phyloP scores from a whole-genome alignment of 2,329 filamentous ascomycete species.

The Colletotrichum tropicicola region DNA sequence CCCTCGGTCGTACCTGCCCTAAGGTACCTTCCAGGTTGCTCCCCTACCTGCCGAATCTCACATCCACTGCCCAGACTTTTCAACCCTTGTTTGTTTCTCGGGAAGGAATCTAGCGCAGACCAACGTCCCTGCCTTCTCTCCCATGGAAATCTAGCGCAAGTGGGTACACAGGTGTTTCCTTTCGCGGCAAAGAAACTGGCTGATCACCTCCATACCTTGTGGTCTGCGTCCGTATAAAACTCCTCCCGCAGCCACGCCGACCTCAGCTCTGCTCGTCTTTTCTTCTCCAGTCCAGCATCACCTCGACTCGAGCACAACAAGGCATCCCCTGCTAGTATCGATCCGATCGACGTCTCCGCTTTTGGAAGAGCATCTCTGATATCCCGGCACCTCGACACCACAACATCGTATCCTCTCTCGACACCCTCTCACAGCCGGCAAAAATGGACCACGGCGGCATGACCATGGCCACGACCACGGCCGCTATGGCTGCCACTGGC shows the following conservation, averaged over 20 bases:
- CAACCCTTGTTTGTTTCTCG: slow-evolving; percentile 11
- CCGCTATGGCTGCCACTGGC: slow-evolving; percentile 21
- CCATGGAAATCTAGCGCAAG: slow-evolving; percentile 23
- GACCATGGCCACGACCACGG: slow-evolving; percentile 17
- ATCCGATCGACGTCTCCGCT: neutral
- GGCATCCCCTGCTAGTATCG: neutral
- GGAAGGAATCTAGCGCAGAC: slow-evolving; percentile 13
- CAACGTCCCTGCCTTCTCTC: neutral
- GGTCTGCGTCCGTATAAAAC: slow-evolving; percentile 7
- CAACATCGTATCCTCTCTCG: neutral
- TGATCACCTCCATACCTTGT: slow-evolving; percentile 5
- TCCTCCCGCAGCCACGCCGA: neutral
- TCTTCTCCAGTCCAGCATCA: slow-evolving; percentile 1
- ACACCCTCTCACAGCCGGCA: neutral
- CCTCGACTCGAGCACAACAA: neutral
- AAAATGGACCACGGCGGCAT: slow-evolving; percentile 19
- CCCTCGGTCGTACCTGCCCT: too few relatives aligned
- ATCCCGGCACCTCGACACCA: neutral
- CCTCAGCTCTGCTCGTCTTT: neutral
- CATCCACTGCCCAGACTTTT: neutral
- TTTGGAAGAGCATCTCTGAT: neutral
- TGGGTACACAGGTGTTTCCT: neutral
- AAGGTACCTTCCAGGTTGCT: too few relatives aligned
- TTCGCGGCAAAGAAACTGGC: neutral
- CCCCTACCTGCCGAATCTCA: slow-evolving; percentile 2